Evolutionary conservation across 805 yeast species (phyloP).

Genomic region (Scheffersomyces amazonensis): DNA sequence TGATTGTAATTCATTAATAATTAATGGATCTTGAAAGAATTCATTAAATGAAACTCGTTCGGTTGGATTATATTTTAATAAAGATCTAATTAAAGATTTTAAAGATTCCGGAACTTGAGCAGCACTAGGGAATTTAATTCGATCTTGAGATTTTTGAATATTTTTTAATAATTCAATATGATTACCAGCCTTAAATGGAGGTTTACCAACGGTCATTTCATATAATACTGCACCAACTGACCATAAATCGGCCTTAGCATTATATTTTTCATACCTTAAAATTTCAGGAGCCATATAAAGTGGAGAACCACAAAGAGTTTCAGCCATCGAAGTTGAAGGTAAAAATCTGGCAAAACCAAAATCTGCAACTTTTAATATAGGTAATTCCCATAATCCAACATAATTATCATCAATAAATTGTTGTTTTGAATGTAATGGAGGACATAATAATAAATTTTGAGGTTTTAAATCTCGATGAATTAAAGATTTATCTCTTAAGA

Average conservation of each 20-base stretch:
- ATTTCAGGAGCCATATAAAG: conserved; percentile 99
- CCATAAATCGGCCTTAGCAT: conserved; percentile 97
- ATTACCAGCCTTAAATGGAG: conserved; percentile 92
- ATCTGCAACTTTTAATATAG: conserved; percentile 90
- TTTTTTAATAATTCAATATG: conserved; percentile 86
- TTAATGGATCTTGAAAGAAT: conserved; percentile 73
- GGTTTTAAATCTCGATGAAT: conserved; percentile 97
- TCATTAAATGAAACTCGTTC: conserved; percentile 87
- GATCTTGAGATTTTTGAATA: conserved; percentile 79
- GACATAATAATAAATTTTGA: conserved; percentile 78
- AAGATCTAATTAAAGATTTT: conserved; percentile 65
- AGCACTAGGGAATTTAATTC: conserved; percentile 69
- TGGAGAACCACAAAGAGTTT: conserved; percentile 96
- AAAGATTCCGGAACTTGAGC: conserved; percentile 65
- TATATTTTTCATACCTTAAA: conserved; percentile 87
- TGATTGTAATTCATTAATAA: conserved; percentile 51
- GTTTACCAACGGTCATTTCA: conserved; percentile 95
- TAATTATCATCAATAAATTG: conserved; percentile 57
- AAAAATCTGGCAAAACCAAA: conserved; percentile 96
- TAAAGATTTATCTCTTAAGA: conserved; percentile 76
- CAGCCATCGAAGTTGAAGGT: conserved; percentile 93
- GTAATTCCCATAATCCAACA: conserved; percentile 84
- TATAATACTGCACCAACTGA: conserved; percentile 95
- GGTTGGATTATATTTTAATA: conserved; percentile 80
- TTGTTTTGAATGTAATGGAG: conserved; percentile 67